Base-by-base conservation (phyloP, 345 rosid species). In the Physaria fendleri region DNA sequence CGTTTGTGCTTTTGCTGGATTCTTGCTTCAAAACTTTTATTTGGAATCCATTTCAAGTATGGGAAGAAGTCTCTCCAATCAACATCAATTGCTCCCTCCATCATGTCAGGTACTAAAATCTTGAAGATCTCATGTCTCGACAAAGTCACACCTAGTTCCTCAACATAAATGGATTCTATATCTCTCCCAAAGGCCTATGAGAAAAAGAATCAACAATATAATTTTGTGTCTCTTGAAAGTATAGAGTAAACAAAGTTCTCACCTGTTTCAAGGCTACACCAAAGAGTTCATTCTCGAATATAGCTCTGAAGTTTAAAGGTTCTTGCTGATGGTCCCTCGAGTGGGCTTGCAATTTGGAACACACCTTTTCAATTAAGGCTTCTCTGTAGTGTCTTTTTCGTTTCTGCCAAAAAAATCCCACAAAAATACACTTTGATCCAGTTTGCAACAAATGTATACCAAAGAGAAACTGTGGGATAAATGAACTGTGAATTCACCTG, bases 21-120 rank as follows among this genome's bases (percentile, higher is more conserved):
- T 62, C 74, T 85, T 35, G 27, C 28, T 54, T 89, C 94, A 4
- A 77, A 69, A 35, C 72, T 68, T 45, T 62, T 76, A 56, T 79
- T 88, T 0, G 99, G 97, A 68, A 88, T 23, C 97, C 98, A 93
- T 72, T 63, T 73, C 42, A 89, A 44, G 71, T 82, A 86, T 0
- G 97, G 95, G 74, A 93, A 93, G 84, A 88, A 93, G 65, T 89
- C 99, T 58, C 97, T 82, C 95, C 97, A 89, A 43, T 93, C 95
- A 41, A 87, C 97, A 21, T 83, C 95, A 42, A 89, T 61, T 2
- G 94, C 91, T 10, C 90, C 93, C 15, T 76, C 85, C 92, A 93
- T 87, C 71, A 82, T 76, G 54, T 87, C 95, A 47, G 49, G 58
- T 37, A 89, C 97, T 55, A 89, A 62, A 51, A 74, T 49, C 47